Base-by-base conservation (phyloP, 1,284 basidiomycete species). In the Cutaneotrichosporon sp. region DNA sequence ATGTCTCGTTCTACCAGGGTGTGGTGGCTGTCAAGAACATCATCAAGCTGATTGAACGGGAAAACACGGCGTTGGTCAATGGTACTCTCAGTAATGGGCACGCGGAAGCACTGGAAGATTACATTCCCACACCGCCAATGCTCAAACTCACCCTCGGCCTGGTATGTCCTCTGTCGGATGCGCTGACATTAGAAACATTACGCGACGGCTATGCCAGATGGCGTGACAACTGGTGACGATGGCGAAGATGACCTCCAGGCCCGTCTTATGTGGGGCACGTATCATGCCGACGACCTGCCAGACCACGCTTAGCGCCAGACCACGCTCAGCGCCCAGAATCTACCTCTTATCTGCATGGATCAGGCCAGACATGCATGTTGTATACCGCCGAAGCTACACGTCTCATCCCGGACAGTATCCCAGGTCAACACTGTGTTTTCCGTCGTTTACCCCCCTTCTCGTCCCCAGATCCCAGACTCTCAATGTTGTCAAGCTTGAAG, bases 91-190 rank as follows among this genome's bases (percentile, higher is more conserved):
- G 7, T 13, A 56, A 46, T 11, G 52, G n/a, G n/a, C 8, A 7
- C 13, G 34, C 21, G 21, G 67, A 67, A 36, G 67, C 59, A 57
- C 73, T 91, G 34, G 86, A 88, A 66, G 74, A 76, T 14, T 90
- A 90, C 75, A 80, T 72, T 10, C 84, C 85, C 14, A 83, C 83
- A 8, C 74, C 82, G 18, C 87, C 87, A 5, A 85, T 83, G 56
- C 90, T 90, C 82, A 89, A 89, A 77, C 83, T 90, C 16, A 86
- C 88, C 0, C 82, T 90, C 31, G 89, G 89, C 2, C 73, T 88
- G 65, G 58, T 60, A 34, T 26, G 58, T 46, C 6, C 11, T 1
- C 22, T 14, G 21, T 14, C 2, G 31, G 13, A 11, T 32, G 14
- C 11, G 38, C 58, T 60, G 50, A 60, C 50, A 4, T 0, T 50